These are phyloP conservation scores for Lithocarpus polystachyus DNA, from an alignment of 306 rosid genomes.

Conservation along the genomic window DNA sequence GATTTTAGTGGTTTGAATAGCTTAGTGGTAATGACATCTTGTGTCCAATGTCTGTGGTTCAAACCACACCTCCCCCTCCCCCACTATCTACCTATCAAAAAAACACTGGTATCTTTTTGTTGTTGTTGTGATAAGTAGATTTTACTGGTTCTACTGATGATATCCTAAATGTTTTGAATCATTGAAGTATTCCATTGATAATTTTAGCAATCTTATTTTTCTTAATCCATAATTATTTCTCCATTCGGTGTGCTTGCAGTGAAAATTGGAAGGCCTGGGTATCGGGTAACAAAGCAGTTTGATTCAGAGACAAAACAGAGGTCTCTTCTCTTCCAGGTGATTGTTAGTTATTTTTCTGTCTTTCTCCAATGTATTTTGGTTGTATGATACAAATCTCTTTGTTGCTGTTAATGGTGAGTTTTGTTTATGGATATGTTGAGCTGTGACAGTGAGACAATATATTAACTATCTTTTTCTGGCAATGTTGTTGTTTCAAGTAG, in stretches of 20 bases:
- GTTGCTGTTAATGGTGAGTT: not conserved
- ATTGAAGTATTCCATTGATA: not conserved
- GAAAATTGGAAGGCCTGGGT: constrained; percentile 95
- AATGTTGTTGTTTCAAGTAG: constrained; percentile 31
- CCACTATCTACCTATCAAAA: too few relatives aligned
- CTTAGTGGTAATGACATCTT: too few relatives aligned
- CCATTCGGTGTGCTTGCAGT: constrained; percentile 42
- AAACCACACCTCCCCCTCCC: too few relatives aligned
- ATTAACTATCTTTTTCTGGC: not conserved
- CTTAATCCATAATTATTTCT: not conserved
- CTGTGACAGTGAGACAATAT: not conserved
- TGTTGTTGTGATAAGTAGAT: too few relatives aligned
- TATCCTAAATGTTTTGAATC: not conserved
- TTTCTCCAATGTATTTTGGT: not conserved
- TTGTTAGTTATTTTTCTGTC: not conserved
- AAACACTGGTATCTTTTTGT: too few relatives aligned
- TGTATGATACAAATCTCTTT: not conserved
- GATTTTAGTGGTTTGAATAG: not conserved
- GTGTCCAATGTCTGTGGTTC: too few relatives aligned
- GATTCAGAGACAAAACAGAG: constrained; percentile 92
- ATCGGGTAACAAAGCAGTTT: constrained; percentile 87
- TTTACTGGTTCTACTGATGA: not conserved
- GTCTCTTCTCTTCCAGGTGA: constrained; percentile 91
- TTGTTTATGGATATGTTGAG: not conserved
- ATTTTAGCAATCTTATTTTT: not conserved